Percentiles rank a stretch among this genome's conserved stretches.
phyloP scores from a whole-genome alignment of 2,329 filamentous ascomycete species.

The Cytospora leucostoma region DNA sequence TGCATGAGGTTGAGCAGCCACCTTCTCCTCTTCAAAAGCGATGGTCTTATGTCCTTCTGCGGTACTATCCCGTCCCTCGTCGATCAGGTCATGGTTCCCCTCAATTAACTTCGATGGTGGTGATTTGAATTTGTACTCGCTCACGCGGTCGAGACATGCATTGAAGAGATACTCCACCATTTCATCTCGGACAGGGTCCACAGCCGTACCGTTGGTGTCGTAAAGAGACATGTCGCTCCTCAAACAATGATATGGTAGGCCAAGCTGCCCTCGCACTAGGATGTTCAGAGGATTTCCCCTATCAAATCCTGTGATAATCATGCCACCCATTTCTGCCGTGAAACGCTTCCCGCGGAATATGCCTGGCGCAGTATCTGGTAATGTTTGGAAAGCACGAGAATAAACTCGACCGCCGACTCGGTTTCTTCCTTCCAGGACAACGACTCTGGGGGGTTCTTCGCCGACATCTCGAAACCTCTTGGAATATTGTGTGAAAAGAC shows the following conservation, averaged over 20 bases:
- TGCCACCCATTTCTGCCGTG: conserved; percentile 95
- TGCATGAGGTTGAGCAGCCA: conserved; percentile 60
- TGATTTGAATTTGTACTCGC: conserved; percentile 82
- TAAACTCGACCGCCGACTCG: conserved; percentile 92
- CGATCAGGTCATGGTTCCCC: conserved; percentile 79
- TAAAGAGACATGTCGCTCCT: conserved; percentile 84
- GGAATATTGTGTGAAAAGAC: conserved; percentile 79
- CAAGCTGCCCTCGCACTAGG: conserved; percentile 86
- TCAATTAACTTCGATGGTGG: conserved; percentile 71
- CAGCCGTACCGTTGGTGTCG: conserved; percentile 75
- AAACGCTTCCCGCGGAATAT: conserved; percentile 59
- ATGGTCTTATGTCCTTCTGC: conserved; percentile 72
- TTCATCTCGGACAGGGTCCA: conserved; percentile 76
- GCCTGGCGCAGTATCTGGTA: conserved; percentile 37
- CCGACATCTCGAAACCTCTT: conserved; percentile 64
- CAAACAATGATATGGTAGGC: conserved; percentile 80
- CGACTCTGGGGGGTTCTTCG: conserved; percentile 70
- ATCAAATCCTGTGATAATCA: conserved; percentile 97
- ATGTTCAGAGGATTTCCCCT: conserved; percentile 92
- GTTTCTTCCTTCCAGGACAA: conserved; percentile 83
- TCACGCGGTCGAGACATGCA: conserved; percentile 88
- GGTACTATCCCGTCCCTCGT: conserved; percentile 77
- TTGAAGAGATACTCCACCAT: conserved; percentile 93
- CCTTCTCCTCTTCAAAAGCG: conserved; percentile 70
- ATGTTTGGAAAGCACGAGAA: conserved; percentile 70